Evolutionary conservation across 805 yeast genomes (phyloP).

Genomic region (Teunomyces atbi): DNA sequence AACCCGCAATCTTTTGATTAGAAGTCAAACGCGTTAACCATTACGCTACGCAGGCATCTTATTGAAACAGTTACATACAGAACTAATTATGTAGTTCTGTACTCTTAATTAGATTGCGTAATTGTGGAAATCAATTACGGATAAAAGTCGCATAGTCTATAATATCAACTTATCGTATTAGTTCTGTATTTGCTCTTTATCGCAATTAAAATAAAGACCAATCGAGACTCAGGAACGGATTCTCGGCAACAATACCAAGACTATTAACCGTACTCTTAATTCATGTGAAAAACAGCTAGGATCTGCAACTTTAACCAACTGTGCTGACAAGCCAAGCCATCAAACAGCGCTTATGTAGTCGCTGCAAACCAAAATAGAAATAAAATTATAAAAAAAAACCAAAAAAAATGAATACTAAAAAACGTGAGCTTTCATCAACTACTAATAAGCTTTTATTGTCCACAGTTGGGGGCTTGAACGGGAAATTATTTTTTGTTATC

Average conservation of each 20-base stretch:
- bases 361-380: background rate
- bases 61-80: background rate
- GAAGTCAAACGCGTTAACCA: constrained; percentile 69
- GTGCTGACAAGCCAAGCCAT: background rate
- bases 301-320: background rate
- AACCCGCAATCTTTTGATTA: constrained; percentile 65
- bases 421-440: background rate
- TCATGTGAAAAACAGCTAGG: background rate
- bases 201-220: too few species aligned
- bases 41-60: constrained; percentile 58
- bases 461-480: background rate
- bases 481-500: background rate
- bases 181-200: too few species aligned
- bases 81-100: background rate
- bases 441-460: background rate
- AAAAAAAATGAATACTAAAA: background rate
- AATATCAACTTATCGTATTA: too few species aligned
- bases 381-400: background rate
- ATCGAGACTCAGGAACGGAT: too few species aligned
- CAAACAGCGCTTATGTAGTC: background rate
- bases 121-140: background rate
- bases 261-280: background rate
- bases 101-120: background rate
- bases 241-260: too few species aligned
- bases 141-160: too few species aligned